Evolutionary conservation across 306 rosid species (phyloP), one percentile per base, ranked within the genome.

Genomic region (Citrullus colocynthis): DNA sequence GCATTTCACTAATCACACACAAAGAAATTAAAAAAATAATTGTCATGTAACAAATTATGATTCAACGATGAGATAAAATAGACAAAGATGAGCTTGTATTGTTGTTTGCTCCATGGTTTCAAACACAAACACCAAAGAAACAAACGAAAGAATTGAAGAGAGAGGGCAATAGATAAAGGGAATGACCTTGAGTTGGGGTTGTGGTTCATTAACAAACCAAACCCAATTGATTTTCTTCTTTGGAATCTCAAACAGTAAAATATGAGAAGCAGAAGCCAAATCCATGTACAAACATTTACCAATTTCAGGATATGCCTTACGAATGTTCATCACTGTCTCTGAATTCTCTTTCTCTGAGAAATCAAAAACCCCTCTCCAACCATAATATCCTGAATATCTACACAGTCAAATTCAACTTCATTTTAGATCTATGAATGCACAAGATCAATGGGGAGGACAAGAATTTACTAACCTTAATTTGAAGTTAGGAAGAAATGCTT

Each of bases 291-390:
- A 81, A 84, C 92, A 87, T 77, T 90, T 90, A 32, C 97, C 98
- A 13, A 93, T 82, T 41, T 91, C 93, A 71, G 93, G 93, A 72
- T 90, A 90, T 4, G 89, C 92, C 70, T 83, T 84, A 18, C 85
- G 81, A 54, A 90, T 86, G 48, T 79, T 83, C 3, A 4, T 55
- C 45, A 90, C 79, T 54, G 87, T 85, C 51, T 90, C 90, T 3
- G 90, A 87, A 80, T 86, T 76, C 78, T 91, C 96, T 24, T n/a
- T 83, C 28, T 84, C 75, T 20, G 93, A 86, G 81, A 85, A 87
- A 83, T 93, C 93, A 81, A 88, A 88, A 78, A 93, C 91, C 62
- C 97, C 96, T 84, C 97, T 88, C 97, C 98, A 93, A 44, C 96
- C 91, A 77, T 88, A 88, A 77, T 91, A 91, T 66, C 97, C 97